A percentile compares a stretch with the other conserved stretches of the same genome.
Evolutionary conservation across 805 yeast genomes (phyloP).

Genomic region (Priceomyces haplophilus): DNA sequence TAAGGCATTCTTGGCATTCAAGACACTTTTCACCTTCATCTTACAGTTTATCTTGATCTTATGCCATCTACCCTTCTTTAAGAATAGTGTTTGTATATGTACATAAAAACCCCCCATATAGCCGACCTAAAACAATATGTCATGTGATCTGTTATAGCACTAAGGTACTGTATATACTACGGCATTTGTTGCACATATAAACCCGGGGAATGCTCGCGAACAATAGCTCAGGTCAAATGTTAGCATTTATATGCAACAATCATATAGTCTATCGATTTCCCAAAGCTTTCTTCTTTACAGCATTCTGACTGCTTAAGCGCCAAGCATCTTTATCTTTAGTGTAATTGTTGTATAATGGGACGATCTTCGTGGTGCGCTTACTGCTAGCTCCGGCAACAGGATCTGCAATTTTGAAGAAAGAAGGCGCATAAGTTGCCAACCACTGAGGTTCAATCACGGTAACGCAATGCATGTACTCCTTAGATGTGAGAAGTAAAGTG

Average conservation of each 20-base stretch:
- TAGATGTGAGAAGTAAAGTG: constrained; percentile 74
- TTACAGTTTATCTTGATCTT: not conserved
- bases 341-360: constrained; percentile 64
- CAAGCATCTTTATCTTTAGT: constrained; percentile 66
- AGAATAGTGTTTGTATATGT: not conserved
- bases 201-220: too few species aligned
- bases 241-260: too few species aligned
- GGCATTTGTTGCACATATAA: too few species aligned
- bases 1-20: constrained; percentile 23
- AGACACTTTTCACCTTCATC: not conserved
- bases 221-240: too few species aligned
- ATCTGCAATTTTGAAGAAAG: constrained; percentile 66
- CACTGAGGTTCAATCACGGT: constrained; percentile 80
- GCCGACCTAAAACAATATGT: not conserved
- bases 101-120: not conserved
- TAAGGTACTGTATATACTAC: too few species aligned
- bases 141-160: not conserved
- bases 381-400: constrained; percentile 46
- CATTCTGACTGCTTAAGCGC: constrained; percentile 57
- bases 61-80: not conserved
- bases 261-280: constrained; percentile 8
- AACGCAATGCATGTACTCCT: constrained; percentile 89
- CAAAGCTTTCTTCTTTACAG: constrained; percentile 17
- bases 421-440: constrained; percentile 69
- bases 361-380: constrained; percentile 62